Evolutionary conservation across 2,329 filamentous ascomycete species (phyloP).

Genomic region (Cordyceps cicadae): DNA sequence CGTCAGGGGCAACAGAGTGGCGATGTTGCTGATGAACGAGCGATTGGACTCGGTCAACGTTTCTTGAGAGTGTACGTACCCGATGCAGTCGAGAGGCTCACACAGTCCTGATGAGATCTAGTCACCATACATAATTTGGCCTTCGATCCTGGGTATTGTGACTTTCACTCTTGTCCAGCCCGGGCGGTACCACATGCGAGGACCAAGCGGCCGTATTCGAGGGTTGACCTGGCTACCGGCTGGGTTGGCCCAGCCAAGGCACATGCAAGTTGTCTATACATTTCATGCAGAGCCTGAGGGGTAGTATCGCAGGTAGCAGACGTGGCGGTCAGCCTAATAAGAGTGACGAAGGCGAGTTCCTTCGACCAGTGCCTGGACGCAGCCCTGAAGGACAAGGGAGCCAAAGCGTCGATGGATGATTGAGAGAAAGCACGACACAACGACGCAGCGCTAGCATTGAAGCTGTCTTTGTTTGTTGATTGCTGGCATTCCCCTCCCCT

Average conservation of each 20-base stretch:
- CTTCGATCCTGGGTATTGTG: not conserved
- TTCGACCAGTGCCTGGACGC: not conserved
- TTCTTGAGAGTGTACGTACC: not conserved
- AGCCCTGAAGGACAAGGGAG: not conserved
- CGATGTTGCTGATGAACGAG: not conserved
- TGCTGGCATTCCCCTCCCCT: not conserved
- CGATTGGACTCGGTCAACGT: not conserved
- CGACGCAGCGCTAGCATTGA: not conserved
- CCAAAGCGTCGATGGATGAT: not conserved
- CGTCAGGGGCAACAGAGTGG: too few relatives aligned
- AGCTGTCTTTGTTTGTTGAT: not conserved
- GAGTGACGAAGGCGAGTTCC: not conserved
- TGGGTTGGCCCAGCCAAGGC: not conserved
- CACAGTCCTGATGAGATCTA: not conserved
- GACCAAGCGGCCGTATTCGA: not conserved
- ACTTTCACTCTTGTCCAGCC: not conserved
- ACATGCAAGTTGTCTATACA: not conserved
- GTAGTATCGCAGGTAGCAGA: not conserved
- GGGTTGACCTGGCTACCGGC: not conserved
- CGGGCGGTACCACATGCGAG: not conserved
- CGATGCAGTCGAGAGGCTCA: not conserved
- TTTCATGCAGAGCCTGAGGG: not conserved
- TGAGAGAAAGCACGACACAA: not conserved
- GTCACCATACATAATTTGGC: not conserved
- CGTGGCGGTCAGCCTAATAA: not conserved